Conservation (phyloP, 768 basidiomycete species). For the Collybia sp. region DNA sequence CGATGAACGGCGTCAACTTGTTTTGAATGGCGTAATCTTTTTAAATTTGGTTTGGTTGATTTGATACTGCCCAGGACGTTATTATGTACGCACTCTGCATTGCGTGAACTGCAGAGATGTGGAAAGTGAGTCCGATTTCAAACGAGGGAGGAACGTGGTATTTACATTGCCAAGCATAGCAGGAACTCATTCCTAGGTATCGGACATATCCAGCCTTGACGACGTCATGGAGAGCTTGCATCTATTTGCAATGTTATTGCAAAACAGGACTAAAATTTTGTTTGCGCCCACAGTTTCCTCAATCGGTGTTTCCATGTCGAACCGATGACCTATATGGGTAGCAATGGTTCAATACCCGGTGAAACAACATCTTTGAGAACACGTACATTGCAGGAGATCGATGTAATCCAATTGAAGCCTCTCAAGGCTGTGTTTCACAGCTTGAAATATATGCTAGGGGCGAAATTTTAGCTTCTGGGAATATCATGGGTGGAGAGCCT, state of each 20-base stretch:
- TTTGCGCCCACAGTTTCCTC: conserved; percentile 47
- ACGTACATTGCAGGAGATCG: conserved; percentile 69
- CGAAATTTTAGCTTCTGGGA: background rate
- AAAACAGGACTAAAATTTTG: background rate
- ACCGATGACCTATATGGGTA: conserved; percentile 37
- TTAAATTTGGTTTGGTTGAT: too few relatives aligned
- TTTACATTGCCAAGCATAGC: conserved; percentile 52
- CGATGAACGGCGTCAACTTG: conserved; percentile 46
- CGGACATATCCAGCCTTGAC: conserved; percentile 59
- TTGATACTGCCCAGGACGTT: too few relatives aligned
- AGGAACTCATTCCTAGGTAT: conserved; percentile 59
- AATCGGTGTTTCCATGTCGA: conserved; percentile 54
- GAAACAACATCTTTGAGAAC: too few relatives aligned
- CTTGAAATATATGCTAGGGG: conserved; percentile 72
- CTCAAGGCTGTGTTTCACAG: conserved; percentile 55
- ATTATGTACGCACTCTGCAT: conserved; percentile 57
- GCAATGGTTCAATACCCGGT: too few relatives aligned
- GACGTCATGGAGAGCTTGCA: conserved; percentile 69
- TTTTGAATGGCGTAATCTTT: conserved; percentile 35
- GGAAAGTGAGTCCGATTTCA: too few relatives aligned
- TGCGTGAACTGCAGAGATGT: conserved; percentile 34
- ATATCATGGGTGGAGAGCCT: background rate
- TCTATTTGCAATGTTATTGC: conserved; percentile 30
- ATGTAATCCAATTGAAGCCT: conserved; percentile 74
- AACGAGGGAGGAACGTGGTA: too few relatives aligned